These are phyloP conservation scores for Kwoniella shivajii DNA, from an alignment of 1,284 basidiomycete genomes.

Conservation along the genomic window DNA sequence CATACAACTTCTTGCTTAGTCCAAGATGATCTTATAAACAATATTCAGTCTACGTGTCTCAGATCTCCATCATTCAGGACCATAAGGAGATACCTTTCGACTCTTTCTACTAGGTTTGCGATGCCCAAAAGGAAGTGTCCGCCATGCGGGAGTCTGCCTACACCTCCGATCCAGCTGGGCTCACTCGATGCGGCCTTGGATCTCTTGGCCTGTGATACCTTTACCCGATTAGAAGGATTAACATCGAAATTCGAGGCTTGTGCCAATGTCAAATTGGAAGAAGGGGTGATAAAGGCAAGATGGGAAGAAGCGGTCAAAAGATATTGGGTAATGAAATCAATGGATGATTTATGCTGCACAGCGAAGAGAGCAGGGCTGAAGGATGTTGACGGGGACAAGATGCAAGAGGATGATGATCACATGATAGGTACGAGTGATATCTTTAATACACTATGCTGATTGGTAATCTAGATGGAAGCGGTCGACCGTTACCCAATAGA, in stretches of 20 bases:
- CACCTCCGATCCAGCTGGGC: conserved; percentile 24
- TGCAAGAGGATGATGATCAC: conserved; percentile 17
- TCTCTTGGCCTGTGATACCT: conserved; percentile 47
- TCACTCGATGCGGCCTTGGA: conserved; percentile 51
- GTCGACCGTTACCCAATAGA: conserved; percentile 26
- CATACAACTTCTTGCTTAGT: background rate
- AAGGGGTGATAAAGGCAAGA: conserved; percentile 37
- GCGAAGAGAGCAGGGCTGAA: conserved; percentile 10
- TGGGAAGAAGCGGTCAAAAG: conserved; percentile 51
- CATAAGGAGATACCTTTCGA: background rate
- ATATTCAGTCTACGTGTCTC: background rate
- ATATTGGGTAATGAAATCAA: conserved; percentile 49
- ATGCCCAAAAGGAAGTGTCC: conserved; percentile 29
- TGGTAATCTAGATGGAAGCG: conserved; percentile 13
- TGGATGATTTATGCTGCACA: conserved; percentile 44
- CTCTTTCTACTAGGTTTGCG: background rate
- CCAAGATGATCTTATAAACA: conserved; percentile 3
- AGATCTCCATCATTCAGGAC: background rate
- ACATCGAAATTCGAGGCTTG: conserved; percentile 43
- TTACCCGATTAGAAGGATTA: conserved; percentile 36
- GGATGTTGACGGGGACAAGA: conserved; percentile 26
- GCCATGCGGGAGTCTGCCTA: conserved; percentile 13
- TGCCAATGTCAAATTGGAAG: conserved; percentile 42
- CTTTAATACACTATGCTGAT: background rate
- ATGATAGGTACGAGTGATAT: conserved; percentile 1